Evolutionary conservation across 2,329 filamentous ascomycete species (phyloP).

Genomic region (Pseudogymnoascus sp.): DNA sequence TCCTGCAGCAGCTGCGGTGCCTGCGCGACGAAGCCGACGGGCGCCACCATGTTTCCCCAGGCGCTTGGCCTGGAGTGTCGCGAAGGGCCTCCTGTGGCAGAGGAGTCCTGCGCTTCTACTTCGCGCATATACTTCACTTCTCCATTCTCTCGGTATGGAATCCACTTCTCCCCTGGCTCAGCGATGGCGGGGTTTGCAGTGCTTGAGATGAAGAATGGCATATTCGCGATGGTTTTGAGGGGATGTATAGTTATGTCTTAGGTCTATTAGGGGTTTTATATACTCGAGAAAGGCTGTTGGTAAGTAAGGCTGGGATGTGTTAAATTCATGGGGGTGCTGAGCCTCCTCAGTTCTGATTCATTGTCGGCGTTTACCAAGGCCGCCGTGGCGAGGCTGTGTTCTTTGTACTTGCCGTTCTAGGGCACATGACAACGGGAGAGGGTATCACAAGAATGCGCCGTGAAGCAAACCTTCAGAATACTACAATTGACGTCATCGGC

Average conservation of each 20-base stretch:
- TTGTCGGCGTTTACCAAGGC: not conserved
- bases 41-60: slow-evolving; percentile 13
- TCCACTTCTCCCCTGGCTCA: not conserved
- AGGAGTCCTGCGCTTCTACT: slow-evolving; percentile 18
- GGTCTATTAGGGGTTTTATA: not conserved
- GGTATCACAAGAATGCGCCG: not conserved
- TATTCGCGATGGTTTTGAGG: not conserved
- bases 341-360: not conserved
- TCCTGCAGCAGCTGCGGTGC: slow-evolving; percentile 20
- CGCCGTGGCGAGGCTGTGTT: not conserved
- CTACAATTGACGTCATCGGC: not conserved
- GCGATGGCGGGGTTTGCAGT: not conserved
- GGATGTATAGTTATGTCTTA: not conserved
- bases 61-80: slow-evolving; percentile 15
- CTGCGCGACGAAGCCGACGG: slow-evolving; percentile 18
- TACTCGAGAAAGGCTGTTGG: not conserved
- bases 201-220: not conserved
- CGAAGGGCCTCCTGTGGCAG: slow-evolving; percentile 21
- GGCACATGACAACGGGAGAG: not conserved
- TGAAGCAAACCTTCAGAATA: not conserved
- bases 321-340: not conserved
- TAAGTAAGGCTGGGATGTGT: not conserved
- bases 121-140: slow-evolving; percentile 5
- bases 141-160: not conserved
- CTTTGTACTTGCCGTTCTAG: not conserved